Evolutionary conservation across 352 stramenopile genomes (phyloP).

Genomic region (Pythium apleroticum): DNA sequence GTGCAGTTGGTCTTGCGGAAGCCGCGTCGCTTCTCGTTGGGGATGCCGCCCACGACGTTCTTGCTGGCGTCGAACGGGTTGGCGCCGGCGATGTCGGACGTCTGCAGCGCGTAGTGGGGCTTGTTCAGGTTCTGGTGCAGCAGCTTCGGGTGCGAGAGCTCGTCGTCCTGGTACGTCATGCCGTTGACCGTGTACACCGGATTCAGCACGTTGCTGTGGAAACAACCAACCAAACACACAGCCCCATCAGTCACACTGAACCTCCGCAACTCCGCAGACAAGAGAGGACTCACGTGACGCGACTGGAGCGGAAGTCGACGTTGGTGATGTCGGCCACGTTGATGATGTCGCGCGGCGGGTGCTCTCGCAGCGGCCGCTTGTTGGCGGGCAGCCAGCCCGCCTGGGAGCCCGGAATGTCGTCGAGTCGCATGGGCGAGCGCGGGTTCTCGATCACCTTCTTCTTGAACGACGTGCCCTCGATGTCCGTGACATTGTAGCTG

Average conservation of each 20-base stretch:
- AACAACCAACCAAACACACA: slow-evolving; percentile 1
- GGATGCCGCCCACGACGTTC: slow-evolving; percentile 56
- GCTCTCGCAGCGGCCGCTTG: slow-evolving; percentile 48
- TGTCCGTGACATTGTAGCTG: slow-evolving; percentile 73
- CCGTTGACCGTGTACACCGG: slow-evolving; percentile 76
- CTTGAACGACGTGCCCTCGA: slow-evolving; percentile 60
- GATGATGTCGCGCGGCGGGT: slow-evolving; percentile 63
- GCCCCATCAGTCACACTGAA: background rate
- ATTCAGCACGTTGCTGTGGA: slow-evolving; percentile 62
- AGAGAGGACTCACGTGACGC: slow-evolving; percentile 52
- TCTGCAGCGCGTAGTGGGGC: slow-evolving; percentile 49
- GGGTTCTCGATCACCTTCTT: slow-evolving; percentile 43
- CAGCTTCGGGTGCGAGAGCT: slow-evolving; percentile 40
- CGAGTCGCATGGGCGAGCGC: slow-evolving; percentile 45
- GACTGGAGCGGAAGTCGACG: slow-evolving; percentile 66
- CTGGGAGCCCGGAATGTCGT: slow-evolving; percentile 60
- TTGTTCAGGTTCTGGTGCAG: slow-evolving; percentile 59
- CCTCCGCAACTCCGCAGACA: too few species aligned
- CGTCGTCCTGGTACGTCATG: slow-evolving; percentile 53
- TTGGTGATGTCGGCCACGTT: slow-evolving; percentile 70
- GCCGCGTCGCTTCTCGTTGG: slow-evolving; percentile 52
- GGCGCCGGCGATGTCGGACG: slow-evolving; percentile 62
- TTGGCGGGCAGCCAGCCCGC: slow-evolving; percentile 52
- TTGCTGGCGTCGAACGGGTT: slow-evolving; percentile 51
- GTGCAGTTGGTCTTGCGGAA: slow-evolving; percentile 62